A percentile compares a stretch with the other conserved stretches of the same genome.
phyloP scores from a whole-genome alignment of 345 rosid species.

The Tarenaya hassleriana region DNA sequence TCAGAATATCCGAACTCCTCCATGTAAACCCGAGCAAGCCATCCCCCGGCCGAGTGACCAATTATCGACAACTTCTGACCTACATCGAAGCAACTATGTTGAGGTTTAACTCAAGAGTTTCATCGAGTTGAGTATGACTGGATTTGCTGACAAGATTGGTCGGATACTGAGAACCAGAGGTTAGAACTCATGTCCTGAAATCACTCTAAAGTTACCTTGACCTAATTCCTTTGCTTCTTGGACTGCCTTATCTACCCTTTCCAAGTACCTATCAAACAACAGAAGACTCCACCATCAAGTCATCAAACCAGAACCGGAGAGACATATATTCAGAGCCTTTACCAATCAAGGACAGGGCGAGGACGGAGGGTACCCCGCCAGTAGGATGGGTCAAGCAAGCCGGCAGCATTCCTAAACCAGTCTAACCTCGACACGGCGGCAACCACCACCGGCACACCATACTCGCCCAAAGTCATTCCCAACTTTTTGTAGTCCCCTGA shows the following conservation, averaged over 20 bases:
- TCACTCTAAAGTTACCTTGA: slow-evolving; percentile 35
- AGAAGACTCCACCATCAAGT: not conserved
- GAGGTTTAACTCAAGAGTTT: not conserved
- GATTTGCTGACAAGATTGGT: no score
- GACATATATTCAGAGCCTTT: not conserved
- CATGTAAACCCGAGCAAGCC: slow-evolving; percentile 93
- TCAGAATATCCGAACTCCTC: slow-evolving; percentile 65
- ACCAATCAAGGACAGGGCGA: slow-evolving; percentile 97
- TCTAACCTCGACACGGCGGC: slow-evolving; percentile 75
- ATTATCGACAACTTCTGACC: slow-evolving; percentile 65
- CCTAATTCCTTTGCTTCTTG: slow-evolving; percentile 59
- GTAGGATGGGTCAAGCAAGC: slow-evolving; percentile 74
- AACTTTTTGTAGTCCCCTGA: slow-evolving; percentile 68
- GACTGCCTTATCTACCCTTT: slow-evolving; percentile 68
- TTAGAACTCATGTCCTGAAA: no score
- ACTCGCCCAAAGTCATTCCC: slow-evolving; percentile 45
- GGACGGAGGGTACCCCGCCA: slow-evolving; percentile 90
- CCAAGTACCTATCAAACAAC: slow-evolving; percentile 53
- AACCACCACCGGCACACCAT: slow-evolving; percentile 60
- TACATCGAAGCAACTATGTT: slow-evolving; percentile 12
- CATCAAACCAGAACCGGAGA: slow-evolving; percentile 6
- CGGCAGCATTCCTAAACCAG: slow-evolving; percentile 93
- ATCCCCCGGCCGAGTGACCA: slow-evolving; percentile 97
- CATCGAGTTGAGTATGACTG: no score
- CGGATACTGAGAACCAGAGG: no score